Evolutionary conservation across 2,329 filamentous ascomycete genomes (phyloP).

Genomic region (Aspergillus sp.): DNA sequence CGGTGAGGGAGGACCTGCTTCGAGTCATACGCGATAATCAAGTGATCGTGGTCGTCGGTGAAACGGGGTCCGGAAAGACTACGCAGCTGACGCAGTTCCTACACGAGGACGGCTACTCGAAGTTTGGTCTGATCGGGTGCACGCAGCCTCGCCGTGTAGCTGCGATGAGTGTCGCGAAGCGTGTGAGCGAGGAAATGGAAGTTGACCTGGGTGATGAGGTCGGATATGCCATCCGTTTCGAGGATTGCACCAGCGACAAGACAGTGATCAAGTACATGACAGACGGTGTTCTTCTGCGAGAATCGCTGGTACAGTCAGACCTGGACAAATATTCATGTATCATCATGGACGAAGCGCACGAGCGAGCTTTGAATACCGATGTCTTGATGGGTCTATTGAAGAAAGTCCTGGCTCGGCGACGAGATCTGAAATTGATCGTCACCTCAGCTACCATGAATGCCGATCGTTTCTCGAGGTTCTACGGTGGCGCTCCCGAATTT

Average conservation of each 20-base stretch:
- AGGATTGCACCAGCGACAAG: constrained; percentile 94
- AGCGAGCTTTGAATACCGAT: constrained; percentile 93
- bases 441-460: constrained; percentile 99
- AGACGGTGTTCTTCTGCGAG: constrained; percentile 88
- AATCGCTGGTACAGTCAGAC: constrained; percentile 88
- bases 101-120: constrained; percentile 90
- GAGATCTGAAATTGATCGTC: constrained; percentile 93
- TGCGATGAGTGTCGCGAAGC: constrained; percentile 98
- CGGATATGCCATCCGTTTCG: constrained; percentile 96
- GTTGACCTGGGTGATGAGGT: constrained; percentile 83
- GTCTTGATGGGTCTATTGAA: constrained; percentile 97
- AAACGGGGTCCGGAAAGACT: constrained; percentile 96
- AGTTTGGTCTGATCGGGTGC: constrained; percentile 86
- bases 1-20: constrained; percentile 88
- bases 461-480: constrained; percentile 93
- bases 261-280: constrained; percentile 99
- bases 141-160: constrained; percentile 95
- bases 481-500: constrained; percentile 93
- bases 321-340: constrained; percentile 96
- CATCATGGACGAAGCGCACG: constrained; percentile 99
- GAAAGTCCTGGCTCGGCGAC: constrained; percentile 84
- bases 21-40: constrained; percentile 95
- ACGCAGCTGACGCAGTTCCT: constrained; percentile 96
- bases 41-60: constrained; percentile 92
- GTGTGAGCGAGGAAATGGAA: constrained; percentile 98